Percentiles rank a stretch among this genome's conserved stretches.
phyloP scores from a whole-genome alignment of 2,329 filamentous ascomycete species.

The Thielaviopsis musarum region DNA sequence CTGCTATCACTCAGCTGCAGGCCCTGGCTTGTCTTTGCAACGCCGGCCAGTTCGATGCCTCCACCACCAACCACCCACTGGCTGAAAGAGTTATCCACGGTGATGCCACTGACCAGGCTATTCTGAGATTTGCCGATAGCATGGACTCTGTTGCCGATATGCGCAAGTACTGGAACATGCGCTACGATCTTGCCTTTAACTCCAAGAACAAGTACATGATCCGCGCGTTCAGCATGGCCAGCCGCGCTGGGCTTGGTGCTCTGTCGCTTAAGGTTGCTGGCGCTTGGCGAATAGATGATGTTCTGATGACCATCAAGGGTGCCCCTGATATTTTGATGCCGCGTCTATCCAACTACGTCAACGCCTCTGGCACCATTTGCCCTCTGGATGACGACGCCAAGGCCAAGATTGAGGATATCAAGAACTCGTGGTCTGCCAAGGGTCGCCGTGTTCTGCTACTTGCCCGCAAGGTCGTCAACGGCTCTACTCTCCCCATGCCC shows the following conservation, averaged over 20 bases:
- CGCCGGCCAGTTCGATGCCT: slow-evolving; percentile 47
- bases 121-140: slow-evolving; percentile 85
- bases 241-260: slow-evolving; percentile 67
- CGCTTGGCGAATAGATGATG: slow-evolving; percentile 94
- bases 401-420: slow-evolving; percentile 56
- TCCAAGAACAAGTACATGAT: slow-evolving; percentile 13
- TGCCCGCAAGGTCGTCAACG: slow-evolving; percentile 64
- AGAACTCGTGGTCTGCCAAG: slow-evolving; percentile 77
- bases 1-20: slow-evolving; percentile 62
- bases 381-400: slow-evolving; percentile 51
- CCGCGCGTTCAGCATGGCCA: slow-evolving; percentile 64
- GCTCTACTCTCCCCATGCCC: slow-evolving; percentile 48
- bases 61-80: slow-evolving; percentile 60
- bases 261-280: slow-evolving; percentile 93
- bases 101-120: slow-evolving; percentile 86
- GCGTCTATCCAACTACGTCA: slow-evolving; percentile 66
- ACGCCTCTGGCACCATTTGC: slow-evolving; percentile 61
- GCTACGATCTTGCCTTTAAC: slow-evolving; percentile 61
- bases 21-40: slow-evolving; percentile 70
- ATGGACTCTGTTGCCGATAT: slow-evolving; percentile 61
- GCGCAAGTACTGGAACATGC: slow-evolving; percentile 36
- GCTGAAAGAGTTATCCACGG: slow-evolving; percentile 65
- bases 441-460: slow-evolving; percentile 90
- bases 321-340: slow-evolving; percentile 93
- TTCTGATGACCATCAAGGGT: slow-evolving; percentile 62